Base-by-base conservation (phyloP, 164 flowering plant genomes). In the Brasenia schreberi region DNA sequence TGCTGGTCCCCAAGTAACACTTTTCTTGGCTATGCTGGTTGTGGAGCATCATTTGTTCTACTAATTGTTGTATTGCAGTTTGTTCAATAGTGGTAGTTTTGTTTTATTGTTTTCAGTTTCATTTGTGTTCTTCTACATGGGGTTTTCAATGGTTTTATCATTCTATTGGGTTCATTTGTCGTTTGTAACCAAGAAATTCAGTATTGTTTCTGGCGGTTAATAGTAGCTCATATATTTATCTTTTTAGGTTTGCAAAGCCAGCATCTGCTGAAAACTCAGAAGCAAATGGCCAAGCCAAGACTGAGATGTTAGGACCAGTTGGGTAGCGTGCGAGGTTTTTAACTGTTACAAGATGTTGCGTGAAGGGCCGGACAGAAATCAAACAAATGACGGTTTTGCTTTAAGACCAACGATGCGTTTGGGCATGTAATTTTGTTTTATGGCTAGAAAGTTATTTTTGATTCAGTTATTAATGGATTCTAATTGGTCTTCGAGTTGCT, bases 241-340 rank as follows among this genome's bases (percentile, higher is more conserved):
- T 17, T 69, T 56, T 11, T 78, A 86, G 90, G 75, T 86, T 84
- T 77, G 77, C 88, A 63, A 64, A 71, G 49, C 39, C 77, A 33
- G 16, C 76, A 67, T 42, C 81, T 6, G 65, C 43, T 68, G 69
- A 77, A 49, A 52, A 78, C 45, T 67, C 84, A n/a, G 69, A 83
- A 69, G 68, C 68, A 59, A 84, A 80, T 72, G 84, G 79, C 49
- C 65, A 83, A 66, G 80, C 77, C 43, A 72, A 68, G 66, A 43
- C 77, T 68, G 77, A 73, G 60, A 73, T 66, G 67, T 82, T 82
- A 74, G 64, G 74, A 42, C 61, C 62, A 58, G 39, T 43, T 18
- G 65, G 56, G 16, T 49, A 33, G 39, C 39, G 56, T 1, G 16
- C 56, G 16, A 49, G 56, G 2, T 16, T 9, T 49, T 5, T 49